A percentile compares a stretch with the other conserved stretches of the same genome.
phyloP scores from a whole-genome alignment of 768 basidiomycete species.

The Boletus rubroflammeus region DNA sequence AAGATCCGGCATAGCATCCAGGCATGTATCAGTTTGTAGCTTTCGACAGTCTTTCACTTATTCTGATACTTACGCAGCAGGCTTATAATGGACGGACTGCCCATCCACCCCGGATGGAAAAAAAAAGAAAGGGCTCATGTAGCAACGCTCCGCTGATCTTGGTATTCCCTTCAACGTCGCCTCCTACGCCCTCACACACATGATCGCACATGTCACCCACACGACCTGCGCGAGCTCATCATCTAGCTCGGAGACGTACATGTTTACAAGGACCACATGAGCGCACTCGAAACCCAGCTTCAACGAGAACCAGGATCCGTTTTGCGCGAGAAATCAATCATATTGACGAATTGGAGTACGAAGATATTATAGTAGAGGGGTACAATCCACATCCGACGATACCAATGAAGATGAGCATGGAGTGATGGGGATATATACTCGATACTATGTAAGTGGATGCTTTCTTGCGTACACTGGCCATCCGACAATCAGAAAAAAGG shows the following conservation, averaged over 20 bases:
- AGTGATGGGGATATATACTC: slow-evolving; percentile 1
- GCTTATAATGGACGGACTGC: no score
- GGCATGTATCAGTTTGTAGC: no score
- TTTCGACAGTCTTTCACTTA: no score
- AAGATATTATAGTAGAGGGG: slow-evolving; percentile 83
- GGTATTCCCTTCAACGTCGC: slow-evolving; percentile 99
- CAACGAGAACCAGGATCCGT: slow-evolving; percentile 65
- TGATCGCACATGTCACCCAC: slow-evolving; percentile 83
- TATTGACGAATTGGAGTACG: slow-evolving; percentile 76
- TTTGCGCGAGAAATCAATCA: slow-evolving; percentile 65
- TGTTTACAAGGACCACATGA: slow-evolving; percentile 89
- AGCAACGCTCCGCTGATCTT: slow-evolving; percentile 94
- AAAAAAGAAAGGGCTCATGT: slow-evolving; percentile 82
- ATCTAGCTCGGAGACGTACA: slow-evolving; percentile 98
- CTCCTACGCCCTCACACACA: slow-evolving; percentile 93
- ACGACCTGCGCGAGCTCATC: slow-evolving; percentile 87
- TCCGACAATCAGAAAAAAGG: not conserved
- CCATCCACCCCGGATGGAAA: slow-evolving; percentile 40
- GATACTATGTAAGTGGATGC: slow-evolving; percentile 4
- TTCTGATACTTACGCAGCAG: no score
- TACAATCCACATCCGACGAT: slow-evolving; percentile 79
- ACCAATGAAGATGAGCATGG: slow-evolving; percentile 96
- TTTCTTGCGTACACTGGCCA: not conserved
- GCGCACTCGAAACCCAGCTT: slow-evolving; percentile 81
- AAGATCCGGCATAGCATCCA: no score